Conservation (phyloP, 331 rosid species). For the Pyracantha coccinea region DNA sequence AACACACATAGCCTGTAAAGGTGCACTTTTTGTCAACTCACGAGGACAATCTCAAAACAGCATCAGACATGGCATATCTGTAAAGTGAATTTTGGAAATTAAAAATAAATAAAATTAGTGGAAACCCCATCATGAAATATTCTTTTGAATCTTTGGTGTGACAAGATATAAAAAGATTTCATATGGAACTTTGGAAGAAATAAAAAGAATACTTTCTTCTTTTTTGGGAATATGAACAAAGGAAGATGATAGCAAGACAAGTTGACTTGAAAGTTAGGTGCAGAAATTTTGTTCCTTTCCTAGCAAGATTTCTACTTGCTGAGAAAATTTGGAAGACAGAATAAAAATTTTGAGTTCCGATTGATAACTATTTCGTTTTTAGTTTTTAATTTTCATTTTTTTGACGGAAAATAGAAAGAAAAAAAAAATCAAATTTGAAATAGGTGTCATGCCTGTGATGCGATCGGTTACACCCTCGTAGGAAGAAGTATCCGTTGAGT, state of each 20-base stretch:
- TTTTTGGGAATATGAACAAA: constrained; percentile 5
- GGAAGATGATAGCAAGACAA: constrained; percentile 5
- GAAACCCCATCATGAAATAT: constrained; percentile 23
- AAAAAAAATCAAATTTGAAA: not conserved
- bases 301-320: constrained; percentile 4
- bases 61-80: constrained; percentile 23
- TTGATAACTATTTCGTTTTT: no score
- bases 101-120: not conserved
- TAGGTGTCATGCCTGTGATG: constrained; percentile 31
- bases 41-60: constrained; percentile 11
- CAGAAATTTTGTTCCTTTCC: constrained; percentile 13
- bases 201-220: not conserved
- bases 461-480: constrained; percentile 37
- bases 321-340: not conserved
- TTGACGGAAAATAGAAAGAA: no score
- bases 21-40: constrained; percentile 8
- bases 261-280: constrained; percentile 33
- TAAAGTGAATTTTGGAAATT: constrained; percentile 22
- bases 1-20: constrained; percentile 13
- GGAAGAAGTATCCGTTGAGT: constrained; percentile 36
- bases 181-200: constrained; percentile 18
- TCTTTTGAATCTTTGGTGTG: constrained; percentile 14
- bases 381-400: no score
- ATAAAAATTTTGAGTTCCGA: fast-evolving
- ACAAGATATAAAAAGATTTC: constrained; percentile 18